Conservation (phyloP, 768 basidiomycete genomes). For the Plicaturopsis crispa region DNA sequence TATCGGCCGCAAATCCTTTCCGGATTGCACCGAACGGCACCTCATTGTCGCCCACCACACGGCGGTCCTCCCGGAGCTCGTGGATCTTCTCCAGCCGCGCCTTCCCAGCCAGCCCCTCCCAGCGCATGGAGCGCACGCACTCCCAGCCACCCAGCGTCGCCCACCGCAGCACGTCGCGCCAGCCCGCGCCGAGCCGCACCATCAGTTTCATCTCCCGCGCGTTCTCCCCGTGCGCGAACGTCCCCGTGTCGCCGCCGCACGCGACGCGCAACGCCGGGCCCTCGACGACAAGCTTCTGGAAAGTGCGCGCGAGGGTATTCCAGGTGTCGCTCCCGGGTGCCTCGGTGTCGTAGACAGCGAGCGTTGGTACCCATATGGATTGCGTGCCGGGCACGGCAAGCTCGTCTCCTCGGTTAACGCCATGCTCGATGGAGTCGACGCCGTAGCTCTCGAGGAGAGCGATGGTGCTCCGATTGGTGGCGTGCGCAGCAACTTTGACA, state of each 20-base stretch:
- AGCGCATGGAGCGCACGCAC: constrained; percentile 38
- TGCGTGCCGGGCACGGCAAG: constrained; percentile 15
- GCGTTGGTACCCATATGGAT: constrained; percentile 52
- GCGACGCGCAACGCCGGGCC: constrained; percentile 44
- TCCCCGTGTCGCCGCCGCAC: constrained; percentile 60
- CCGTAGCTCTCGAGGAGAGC: constrained; percentile 19
- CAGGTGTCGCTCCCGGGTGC: constrained; percentile 20
- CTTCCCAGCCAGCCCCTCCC: constrained; percentile 26
- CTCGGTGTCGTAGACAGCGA: constrained; percentile 38
- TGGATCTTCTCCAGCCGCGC: constrained; percentile 15
- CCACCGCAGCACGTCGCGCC: constrained; percentile 48
- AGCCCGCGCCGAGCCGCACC: constrained; percentile 46
- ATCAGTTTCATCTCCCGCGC: constrained; percentile 54
- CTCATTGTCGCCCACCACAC: constrained; percentile 35
- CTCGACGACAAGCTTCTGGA: constrained; percentile 34
- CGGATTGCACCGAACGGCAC: constrained; percentile 48
- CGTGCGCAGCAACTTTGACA: constrained; percentile 54
- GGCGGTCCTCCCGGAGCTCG: constrained; percentile 16
- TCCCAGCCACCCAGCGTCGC: constrained; percentile 54
- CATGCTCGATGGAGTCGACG: constrained; percentile 57
- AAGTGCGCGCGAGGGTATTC: constrained; percentile 30
- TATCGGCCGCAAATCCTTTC: constrained; percentile 49
- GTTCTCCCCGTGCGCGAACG: constrained; percentile 55
- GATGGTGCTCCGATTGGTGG: constrained; percentile 25
- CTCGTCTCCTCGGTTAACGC: constrained; percentile 20